These are phyloP conservation scores for Stygiomarasmius scandens DNA, from an alignment of 1,284 basidiomycete genomes.

Conservation along the genomic window DNA sequence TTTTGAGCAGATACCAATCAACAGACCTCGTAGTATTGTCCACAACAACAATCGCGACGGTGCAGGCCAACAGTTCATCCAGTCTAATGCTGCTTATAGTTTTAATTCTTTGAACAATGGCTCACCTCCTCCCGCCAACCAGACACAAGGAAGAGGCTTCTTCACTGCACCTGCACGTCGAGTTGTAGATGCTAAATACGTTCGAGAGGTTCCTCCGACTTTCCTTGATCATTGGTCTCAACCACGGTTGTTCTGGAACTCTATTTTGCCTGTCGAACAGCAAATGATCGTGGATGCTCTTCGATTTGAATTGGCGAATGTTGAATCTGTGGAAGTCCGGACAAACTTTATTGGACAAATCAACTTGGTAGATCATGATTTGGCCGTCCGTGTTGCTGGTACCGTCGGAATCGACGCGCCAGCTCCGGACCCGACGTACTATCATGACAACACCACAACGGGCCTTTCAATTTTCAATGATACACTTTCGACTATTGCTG, in stretches of 20 bases:
- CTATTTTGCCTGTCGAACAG: constrained; percentile 3
- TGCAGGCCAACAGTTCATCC: constrained; percentile 8
- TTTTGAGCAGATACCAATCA: constrained; percentile 11
- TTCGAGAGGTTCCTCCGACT: constrained; percentile 1
- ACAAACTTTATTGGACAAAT: constrained; percentile 4
- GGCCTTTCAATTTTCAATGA: constrained; percentile 10
- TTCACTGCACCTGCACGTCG: constrained; percentile 9
- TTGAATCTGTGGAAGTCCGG: constrained; percentile 2
- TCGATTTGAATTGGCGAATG: constrained; percentile 5
- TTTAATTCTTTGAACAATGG: constrained; percentile 6
- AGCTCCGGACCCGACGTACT: constrained; percentile 1
- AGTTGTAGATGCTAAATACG: constrained; percentile 2
- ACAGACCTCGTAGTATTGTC: background rate
- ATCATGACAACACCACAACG: constrained; percentile 5
- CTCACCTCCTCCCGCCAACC: constrained; percentile 1
- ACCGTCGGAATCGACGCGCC: constrained; percentile 2
- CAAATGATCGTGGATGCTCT: constrained; percentile 11
- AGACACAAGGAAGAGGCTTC: constrained; percentile 9
- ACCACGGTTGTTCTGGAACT: constrained; percentile 8
- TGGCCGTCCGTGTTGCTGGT: constrained; percentile 2
- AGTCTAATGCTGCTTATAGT: constrained; percentile 7
- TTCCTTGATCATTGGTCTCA: constrained; percentile 8
- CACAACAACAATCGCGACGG: constrained; percentile 14
- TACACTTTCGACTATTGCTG: constrained; percentile 2
- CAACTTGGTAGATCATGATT: constrained; percentile 6